These are phyloP conservation scores for Beauveria sp. DNA, from an alignment of 2,329 filamentous ascomycete species.

Conservation along the genomic window DNA sequence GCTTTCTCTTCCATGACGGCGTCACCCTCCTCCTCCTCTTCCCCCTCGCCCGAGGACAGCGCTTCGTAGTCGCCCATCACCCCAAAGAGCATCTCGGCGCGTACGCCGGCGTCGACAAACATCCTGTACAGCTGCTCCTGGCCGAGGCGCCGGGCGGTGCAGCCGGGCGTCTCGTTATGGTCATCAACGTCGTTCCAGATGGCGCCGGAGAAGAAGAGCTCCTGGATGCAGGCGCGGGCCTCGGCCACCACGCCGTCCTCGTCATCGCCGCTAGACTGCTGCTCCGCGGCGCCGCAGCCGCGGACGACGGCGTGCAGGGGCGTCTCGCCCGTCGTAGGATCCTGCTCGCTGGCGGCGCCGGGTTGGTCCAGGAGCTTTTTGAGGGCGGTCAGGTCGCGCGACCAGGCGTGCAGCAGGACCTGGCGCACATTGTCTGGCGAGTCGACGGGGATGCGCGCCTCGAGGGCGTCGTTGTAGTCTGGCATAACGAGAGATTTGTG, in stretches of 20 bases:
- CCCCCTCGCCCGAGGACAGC: constrained; percentile 52
- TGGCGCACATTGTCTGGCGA: constrained; percentile 44
- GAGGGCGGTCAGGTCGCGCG: constrained; percentile 56
- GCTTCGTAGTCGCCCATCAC: constrained; percentile 75
- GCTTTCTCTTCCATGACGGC: constrained; percentile 32
- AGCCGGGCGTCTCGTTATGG: constrained; percentile 85
- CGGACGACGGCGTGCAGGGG: constrained; percentile 87
- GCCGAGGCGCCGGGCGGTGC: constrained; percentile 66
- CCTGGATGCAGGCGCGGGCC: constrained; percentile 60
- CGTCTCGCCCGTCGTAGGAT: constrained; percentile 76
- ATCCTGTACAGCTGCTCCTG: constrained; percentile 66
- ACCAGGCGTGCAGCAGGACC: constrained; percentile 48
- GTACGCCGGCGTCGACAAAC: constrained; percentile 82
- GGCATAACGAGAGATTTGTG: constrained; percentile 18
- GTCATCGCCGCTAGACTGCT: constrained; percentile 14
- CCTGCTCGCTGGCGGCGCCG: constrained; percentile 66
- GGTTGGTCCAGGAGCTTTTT: constrained; percentile 60
- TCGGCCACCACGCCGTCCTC: constrained; percentile 44
- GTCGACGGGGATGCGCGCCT: constrained; percentile 43
- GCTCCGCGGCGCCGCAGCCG: constrained; percentile 44
- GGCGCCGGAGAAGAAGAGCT: constrained; percentile 78
- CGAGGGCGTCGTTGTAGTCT: constrained; percentile 41
- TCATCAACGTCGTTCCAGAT: constrained; percentile 96
- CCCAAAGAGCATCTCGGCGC: constrained; percentile 80
- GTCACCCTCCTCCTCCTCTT: constrained; percentile 43